Conservation (phyloP, 352 stramenopile species). For the Globisporangium polare region DNA sequence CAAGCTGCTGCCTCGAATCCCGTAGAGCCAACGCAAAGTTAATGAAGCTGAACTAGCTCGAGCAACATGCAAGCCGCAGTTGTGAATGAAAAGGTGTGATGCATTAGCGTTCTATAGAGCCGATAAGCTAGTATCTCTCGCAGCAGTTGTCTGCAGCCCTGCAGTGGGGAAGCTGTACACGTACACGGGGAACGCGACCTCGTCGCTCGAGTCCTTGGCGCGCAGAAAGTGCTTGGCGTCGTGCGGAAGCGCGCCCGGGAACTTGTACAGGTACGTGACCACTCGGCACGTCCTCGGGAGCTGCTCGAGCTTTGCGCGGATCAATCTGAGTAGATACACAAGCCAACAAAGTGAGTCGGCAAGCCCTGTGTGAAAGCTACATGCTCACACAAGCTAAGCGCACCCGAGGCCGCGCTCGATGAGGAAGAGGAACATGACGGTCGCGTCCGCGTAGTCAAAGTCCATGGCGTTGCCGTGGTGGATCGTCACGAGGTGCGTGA, state of each 20-base stretch:
- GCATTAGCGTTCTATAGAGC: conserved; percentile 1
- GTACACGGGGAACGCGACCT: conserved; percentile 71
- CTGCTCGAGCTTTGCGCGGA: conserved; percentile 46
- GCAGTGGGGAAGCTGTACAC: conserved; percentile 56
- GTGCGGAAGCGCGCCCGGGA: conserved; percentile 32
- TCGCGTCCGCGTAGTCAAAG: conserved; percentile 56
- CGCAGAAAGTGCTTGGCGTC: conserved; percentile 46
- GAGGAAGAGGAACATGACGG: conserved; percentile 79
- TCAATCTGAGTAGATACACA: conserved; percentile 26
- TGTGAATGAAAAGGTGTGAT: background rate
- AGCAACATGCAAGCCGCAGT: background rate
- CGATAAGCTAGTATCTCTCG: background rate
- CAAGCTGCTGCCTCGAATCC: conserved; percentile 33
- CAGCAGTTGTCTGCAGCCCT: background rate
- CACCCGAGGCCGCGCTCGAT: conserved; percentile 69
- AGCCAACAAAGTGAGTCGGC: too few species aligned
- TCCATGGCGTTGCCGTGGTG: conserved; percentile 69
- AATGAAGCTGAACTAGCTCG: background rate
- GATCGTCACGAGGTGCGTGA: conserved; percentile 59
- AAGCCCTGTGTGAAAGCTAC: too few species aligned
- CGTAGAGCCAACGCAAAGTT: conserved; percentile 12
- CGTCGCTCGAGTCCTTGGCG: conserved; percentile 26
- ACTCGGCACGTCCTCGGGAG: conserved; percentile 40
- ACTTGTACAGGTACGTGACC: conserved; percentile 76
- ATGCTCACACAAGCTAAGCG: too few species aligned